Evolutionary conservation across 2,329 filamentous ascomycete genomes (phyloP).

Genomic region (Beauveria medogensis): DNA sequence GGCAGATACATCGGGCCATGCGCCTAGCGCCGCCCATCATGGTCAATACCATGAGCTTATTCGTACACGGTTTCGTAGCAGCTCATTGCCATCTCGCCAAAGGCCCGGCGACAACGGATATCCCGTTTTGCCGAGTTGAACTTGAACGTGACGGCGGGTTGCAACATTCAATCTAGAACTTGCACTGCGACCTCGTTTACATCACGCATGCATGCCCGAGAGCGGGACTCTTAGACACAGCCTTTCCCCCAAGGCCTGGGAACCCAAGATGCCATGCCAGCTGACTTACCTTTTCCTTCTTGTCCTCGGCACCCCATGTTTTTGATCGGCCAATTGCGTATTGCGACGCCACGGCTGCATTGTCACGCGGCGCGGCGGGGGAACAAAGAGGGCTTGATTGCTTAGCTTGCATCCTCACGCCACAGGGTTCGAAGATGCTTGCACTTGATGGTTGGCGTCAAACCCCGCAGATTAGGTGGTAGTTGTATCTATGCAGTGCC

Average conservation of each 20-base stretch:
- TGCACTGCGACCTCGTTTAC: not conserved
- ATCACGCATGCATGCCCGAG: constrained; percentile 1
- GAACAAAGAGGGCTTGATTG: not conserved
- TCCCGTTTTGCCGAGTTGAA: not conserved
- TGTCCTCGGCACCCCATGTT: not conserved
- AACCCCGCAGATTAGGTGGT: not conserved
- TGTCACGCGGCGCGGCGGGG: not conserved
- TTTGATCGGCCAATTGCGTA: not conserved
- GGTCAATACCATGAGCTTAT: not conserved
- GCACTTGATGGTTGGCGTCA: not conserved
- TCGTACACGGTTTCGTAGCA: not conserved
- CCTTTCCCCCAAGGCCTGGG: not conserved
- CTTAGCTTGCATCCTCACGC: not conserved
- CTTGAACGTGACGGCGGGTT: not conserved
- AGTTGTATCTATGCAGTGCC: not conserved
- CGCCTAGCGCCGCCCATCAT: not conserved
- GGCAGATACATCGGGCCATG: not conserved
- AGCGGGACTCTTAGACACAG: not conserved
- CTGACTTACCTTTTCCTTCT: not conserved
- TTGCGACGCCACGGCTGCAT: not conserved
- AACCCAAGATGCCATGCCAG: not conserved
- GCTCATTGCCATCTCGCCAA: not conserved
- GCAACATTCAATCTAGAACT: not conserved
- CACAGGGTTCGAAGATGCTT: not conserved
- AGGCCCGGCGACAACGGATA: not conserved